Evolutionary conservation across 768 basidiomycete genomes (phyloP), one percentile per base, ranked within the genome.

Genomic region (Pleurotus sapidus): DNA sequence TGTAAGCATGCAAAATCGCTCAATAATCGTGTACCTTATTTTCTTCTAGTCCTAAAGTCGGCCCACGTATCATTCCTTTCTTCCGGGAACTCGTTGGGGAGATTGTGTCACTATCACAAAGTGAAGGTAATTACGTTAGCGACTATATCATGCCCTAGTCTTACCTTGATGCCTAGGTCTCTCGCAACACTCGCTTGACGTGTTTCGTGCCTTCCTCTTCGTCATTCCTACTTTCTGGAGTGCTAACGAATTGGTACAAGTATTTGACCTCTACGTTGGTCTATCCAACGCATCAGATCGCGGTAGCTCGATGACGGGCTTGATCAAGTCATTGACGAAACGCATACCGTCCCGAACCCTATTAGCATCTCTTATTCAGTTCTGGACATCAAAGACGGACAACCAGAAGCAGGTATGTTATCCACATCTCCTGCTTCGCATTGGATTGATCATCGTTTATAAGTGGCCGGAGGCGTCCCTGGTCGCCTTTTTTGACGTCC

Each of bases 191-290:
- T 71, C 67, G 65, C 37, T 78, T 72, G 61, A 72, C 20, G 79
- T 87, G 6, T 73, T 96, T n/a, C 81, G 84, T 25, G 77, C 80
- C n/a, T 72, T 96, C 7, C 75, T 97, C 58, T 73, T 77, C 0
- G 79, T 87, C 1, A 86, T 97, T 27, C 93, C 95, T 0, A 84
- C 86, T 3, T 98, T 98, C 71, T 93, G 91, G 81, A 84, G 87
- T 37, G 59, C 70, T 15, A 69, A 71, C 17, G 91, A 92, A 60
- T 67, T 92, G 25, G 70, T 70, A 0, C 78, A 80, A 57, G 73
- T 91, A 15, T 69, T 86, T 23, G 77, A 71, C 39, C 74, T 90
- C 5, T 84, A 85, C 58, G 68, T 89, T 23, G 82, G 85, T 11
- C 68, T 73, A 34, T 69, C 65, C 47, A 68, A 75, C 12, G 64